Base-by-base conservation (phyloP, 148 eudicot species). In the Talinum fruticosum region DNA sequence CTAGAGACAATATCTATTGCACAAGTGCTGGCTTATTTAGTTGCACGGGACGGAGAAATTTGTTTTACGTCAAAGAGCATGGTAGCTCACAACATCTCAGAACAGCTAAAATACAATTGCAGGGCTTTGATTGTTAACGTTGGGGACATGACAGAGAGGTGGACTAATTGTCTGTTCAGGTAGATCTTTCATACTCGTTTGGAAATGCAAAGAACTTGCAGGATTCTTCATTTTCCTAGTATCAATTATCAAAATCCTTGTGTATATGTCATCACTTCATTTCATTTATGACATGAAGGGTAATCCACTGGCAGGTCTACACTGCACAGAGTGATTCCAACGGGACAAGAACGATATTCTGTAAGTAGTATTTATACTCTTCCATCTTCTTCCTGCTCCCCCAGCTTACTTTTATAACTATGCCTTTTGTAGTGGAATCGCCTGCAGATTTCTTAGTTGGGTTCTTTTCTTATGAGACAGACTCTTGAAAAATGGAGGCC, bases 101-200 rank as follows among this genome's bases (percentile, higher is more conserved):
- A 72, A 38, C 57, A 21, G 62, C 36, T 34, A 54, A 30, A 29
- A 33, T 76, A 78, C 32, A 32, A 51, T 38, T 88, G 87, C 89
- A 92, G 97, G 89, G 90, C 93, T 49, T 83, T 89, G 44, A 78
- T 92, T 79, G 90, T 92, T 70, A 92, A 92, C 73, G 79, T 92
- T 37, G 97, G 93, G 51, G 97, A 92, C 78, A 77, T 88, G 90
- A 84, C 83, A 80, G 93, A 92, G 81, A 87, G 92, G 79, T 93
- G 92, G 93, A 93, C 97, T 16, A 93, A 91, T 78, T 81, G 92
- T 82, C 71, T 84, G 78, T 91, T 86, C 66, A 84, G 92, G 97
- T 88, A 87, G 8, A 76, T 1, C 12, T 8, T 61, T 15, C n/a
- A 33, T 23, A 29, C 29, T 8, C 30, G 66, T 44, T 41, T 38